Evolutionary conservation across 331 rosid genomes (phyloP).

Genomic region (Pyracantha coccinea): DNA sequence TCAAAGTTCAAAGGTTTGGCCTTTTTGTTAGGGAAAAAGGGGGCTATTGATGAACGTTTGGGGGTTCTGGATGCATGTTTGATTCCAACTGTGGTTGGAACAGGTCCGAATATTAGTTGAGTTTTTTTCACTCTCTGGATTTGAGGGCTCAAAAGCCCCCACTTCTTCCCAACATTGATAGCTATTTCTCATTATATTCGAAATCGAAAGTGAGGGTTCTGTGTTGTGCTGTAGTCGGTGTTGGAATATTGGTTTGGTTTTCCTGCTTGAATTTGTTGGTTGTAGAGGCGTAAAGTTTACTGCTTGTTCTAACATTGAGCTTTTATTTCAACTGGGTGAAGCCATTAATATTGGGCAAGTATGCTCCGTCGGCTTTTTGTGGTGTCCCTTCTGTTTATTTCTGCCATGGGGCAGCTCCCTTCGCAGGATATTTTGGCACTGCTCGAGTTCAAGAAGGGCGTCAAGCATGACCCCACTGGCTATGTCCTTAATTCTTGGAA

Average conservation of each 20-base stretch:
- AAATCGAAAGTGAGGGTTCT: neutral
- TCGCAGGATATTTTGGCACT: conserved; percentile 91
- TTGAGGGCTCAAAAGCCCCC: conserved; percentile 12
- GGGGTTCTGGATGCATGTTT: neutral
- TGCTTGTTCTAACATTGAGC: conserved; percentile 7
- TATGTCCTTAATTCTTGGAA: conserved; percentile 89
- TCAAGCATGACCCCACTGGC: conserved; percentile 93
- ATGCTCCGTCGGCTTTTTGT: conserved; percentile 50
- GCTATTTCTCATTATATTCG: neutral
- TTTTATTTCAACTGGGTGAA: conserved; percentile 9
- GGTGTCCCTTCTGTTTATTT: conserved; percentile 47
- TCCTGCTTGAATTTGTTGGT: conserved; percentile 4
- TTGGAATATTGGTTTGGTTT: neutral
- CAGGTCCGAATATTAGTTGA: conserved; percentile 1
- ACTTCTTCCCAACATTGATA: neutral
- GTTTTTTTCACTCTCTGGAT: conserved; percentile 7
- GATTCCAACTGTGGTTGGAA: conserved; percentile 14
- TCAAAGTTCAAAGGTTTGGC: conserved; percentile 6
- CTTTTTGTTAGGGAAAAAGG: conserved; percentile 6
- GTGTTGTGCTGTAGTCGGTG: neutral
- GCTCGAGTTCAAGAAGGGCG: conserved; percentile 79
- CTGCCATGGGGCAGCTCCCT: conserved; percentile 84
- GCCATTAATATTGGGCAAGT: conserved; percentile 6
- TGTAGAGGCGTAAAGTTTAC: conserved; percentile 3
- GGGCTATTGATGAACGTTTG: conserved; percentile 12